Evolutionary conservation across 768 basidiomycete species (phyloP).

Genomic region (Rhodotorula taiwanensis): DNA sequence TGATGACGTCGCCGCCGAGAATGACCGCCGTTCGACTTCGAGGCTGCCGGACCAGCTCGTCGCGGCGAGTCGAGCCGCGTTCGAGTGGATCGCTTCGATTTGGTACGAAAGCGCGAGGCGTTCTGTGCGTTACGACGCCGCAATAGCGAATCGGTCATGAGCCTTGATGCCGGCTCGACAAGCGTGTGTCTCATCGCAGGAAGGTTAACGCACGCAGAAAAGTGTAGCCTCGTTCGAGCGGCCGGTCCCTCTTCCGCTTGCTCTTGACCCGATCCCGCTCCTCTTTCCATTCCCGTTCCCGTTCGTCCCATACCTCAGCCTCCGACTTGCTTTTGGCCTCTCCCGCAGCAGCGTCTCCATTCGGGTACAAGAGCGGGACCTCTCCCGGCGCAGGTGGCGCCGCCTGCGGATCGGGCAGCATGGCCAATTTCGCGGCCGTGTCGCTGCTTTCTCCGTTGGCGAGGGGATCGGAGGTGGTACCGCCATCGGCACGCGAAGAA

Average conservation of each 20-base stretch:
- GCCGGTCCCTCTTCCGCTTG: slow-evolving; percentile 53
- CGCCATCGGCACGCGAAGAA: not conserved
- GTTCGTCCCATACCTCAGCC: not conserved
- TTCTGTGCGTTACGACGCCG: slow-evolving; percentile 50
- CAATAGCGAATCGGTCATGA: not conserved
- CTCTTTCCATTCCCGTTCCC: not conserved
- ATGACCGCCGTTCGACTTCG: slow-evolving; percentile 54
- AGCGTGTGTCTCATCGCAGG: no score
- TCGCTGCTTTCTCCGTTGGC: no score
- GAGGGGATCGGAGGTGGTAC: not conserved
- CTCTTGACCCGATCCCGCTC: not conserved
- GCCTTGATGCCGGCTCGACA: no score
- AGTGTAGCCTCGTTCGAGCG: slow-evolving; percentile 76
- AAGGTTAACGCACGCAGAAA: slow-evolving; percentile 64
- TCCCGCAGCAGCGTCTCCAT: no score
- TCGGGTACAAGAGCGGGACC: no score
- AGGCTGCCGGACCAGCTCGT: slow-evolving; percentile 48
- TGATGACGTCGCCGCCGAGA: no score
- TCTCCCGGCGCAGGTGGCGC: no score
- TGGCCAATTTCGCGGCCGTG: no score
- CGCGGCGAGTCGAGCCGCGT: slow-evolving; percentile 40
- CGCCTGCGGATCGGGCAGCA: no score
- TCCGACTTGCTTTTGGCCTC: no score
- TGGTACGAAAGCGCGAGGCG: slow-evolving; percentile 90
- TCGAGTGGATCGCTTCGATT: slow-evolving; percentile 62